phyloP scores from a whole-genome alignment of 768 basidiomycete species.

The Termitomyces sp. region DNA sequence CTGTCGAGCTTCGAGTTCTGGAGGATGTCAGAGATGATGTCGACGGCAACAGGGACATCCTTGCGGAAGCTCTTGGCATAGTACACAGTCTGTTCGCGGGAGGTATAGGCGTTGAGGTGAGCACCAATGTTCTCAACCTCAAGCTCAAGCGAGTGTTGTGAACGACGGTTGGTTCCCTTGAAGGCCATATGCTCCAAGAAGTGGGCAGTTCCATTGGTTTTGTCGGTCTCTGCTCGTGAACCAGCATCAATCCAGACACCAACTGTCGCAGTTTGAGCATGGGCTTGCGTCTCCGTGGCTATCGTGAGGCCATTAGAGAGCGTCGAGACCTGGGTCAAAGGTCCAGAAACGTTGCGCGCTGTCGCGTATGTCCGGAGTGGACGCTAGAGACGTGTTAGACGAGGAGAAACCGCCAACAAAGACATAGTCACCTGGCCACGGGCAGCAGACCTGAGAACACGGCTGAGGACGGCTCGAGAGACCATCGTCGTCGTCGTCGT shows the following conservation, averaged over 20 bases:
- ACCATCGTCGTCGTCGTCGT: conserved; percentile 24
- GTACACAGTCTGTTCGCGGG: conserved; percentile 98
- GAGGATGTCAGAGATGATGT: conserved; percentile 97
- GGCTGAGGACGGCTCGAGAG: conserved; percentile 24
- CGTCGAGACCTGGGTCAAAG: conserved; percentile 86
- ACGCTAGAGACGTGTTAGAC: conserved; percentile 6
- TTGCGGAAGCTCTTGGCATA: conserved; percentile 98
- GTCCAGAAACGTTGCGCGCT: conserved; percentile 56
- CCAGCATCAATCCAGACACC: conserved; percentile 99
- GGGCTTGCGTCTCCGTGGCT: conserved; percentile 85
- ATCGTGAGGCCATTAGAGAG: conserved; percentile 94
- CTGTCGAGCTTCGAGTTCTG: conserved; percentile 93
- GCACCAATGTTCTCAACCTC: conserved; percentile 98
- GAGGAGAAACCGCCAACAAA: neutral
- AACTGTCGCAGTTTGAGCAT: conserved; percentile 96
- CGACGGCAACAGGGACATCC: conserved; percentile 86
- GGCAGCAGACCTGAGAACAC: conserved; percentile 20
- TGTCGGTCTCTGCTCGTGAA: conserved; percentile 92
- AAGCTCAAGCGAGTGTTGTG: conserved; percentile 87
- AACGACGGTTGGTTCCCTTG: conserved; percentile 88
- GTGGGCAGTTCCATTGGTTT: conserved; percentile 94
- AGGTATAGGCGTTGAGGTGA: conserved; percentile 97
- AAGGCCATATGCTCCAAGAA: conserved; percentile 99
- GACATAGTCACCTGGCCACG: conserved; percentile 13
- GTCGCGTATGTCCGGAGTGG: conserved; percentile 68